Conservation (phyloP, 2,329 filamentous ascomycete species). For the Septoria petroselini region DNA sequence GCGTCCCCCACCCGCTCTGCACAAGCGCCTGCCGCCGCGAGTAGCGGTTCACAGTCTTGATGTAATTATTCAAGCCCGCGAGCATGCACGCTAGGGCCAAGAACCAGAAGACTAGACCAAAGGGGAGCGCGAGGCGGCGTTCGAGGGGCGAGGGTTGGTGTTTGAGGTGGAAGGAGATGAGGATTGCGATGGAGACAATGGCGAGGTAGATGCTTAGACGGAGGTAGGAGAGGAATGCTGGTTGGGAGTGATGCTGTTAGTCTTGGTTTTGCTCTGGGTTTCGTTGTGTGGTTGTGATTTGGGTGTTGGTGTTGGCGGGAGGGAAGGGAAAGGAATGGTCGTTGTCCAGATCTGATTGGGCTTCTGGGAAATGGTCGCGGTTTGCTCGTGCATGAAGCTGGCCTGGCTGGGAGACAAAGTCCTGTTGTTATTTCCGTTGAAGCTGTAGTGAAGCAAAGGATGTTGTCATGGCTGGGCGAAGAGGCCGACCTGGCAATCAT, state of each 20-base stretch:
- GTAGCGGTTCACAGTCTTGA: slow-evolving; percentile 78
- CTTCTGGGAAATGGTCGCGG: not conserved
- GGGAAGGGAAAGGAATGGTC: not conserved
- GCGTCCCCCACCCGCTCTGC: slow-evolving; percentile 90
- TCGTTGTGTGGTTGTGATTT: no score
- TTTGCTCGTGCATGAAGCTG: no score
- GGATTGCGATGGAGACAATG: slow-evolving; percentile 83
- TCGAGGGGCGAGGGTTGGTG: slow-evolving; percentile 67
- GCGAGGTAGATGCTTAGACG: slow-evolving; percentile 87
- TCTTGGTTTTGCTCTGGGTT: no score
- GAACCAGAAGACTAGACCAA: slow-evolving; percentile 85
- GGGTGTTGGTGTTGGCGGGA: no score
- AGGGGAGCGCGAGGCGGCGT: slow-evolving; percentile 71
- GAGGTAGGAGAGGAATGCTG: slow-evolving; percentile 80
- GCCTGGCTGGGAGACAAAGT: no score
- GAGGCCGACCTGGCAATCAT: no score
- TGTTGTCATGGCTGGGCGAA: no score
- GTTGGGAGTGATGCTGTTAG: no score
- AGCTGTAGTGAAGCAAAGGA: no score
- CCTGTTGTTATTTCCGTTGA: no score
- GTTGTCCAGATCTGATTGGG: slow-evolving; percentile 27
- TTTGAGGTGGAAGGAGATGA: slow-evolving; percentile 89
- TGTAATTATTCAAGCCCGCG: slow-evolving; percentile 81
- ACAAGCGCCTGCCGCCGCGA: slow-evolving; percentile 75
- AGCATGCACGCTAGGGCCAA: slow-evolving; percentile 73